Conservation (phyloP, 2,329 filamentous ascomycete genomes). For the Ustulina deusta region DNA sequence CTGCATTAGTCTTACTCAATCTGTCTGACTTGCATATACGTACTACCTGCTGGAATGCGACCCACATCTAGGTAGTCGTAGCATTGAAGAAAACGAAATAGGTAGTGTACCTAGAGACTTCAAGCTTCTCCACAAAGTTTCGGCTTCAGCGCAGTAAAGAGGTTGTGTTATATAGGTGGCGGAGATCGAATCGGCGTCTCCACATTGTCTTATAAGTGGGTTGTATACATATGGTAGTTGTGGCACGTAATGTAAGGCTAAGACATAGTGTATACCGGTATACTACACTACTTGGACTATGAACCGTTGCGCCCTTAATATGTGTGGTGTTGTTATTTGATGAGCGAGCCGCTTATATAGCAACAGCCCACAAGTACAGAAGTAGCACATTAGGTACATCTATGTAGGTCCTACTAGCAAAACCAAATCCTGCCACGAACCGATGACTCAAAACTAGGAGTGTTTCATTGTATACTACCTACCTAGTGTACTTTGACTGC, state of each 20-base stretch:
- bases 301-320: not conserved
- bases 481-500: slow-evolving; percentile 1
- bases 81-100: not conserved
- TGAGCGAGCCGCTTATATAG: not conserved
- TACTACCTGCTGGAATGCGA: slow-evolving; percentile 7
- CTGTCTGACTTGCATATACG: slow-evolving; percentile 32
- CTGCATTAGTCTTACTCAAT: slow-evolving; percentile 24
- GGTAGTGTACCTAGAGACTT: not conserved
- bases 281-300: no score
- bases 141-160: not conserved
- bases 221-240: not conserved
- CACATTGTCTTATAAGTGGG: not conserved
- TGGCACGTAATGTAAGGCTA: slow-evolving; percentile 10
- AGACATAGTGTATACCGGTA: no score
- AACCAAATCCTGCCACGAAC: slow-evolving; percentile 4
- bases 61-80: slow-evolving; percentile 5
- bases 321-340: not conserved
- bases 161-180: no score
- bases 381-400: not conserved
- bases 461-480: slow-evolving; percentile 44
- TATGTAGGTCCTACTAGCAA: not conserved
- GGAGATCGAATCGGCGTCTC: slow-evolving; percentile 2
- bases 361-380: not conserved
- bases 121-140: slow-evolving; percentile 4
- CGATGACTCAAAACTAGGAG: slow-evolving; percentile 40